Evolutionary conservation across 352 stramenopile genomes (phyloP).

Genomic region (Pythium myriotylum): DNA sequence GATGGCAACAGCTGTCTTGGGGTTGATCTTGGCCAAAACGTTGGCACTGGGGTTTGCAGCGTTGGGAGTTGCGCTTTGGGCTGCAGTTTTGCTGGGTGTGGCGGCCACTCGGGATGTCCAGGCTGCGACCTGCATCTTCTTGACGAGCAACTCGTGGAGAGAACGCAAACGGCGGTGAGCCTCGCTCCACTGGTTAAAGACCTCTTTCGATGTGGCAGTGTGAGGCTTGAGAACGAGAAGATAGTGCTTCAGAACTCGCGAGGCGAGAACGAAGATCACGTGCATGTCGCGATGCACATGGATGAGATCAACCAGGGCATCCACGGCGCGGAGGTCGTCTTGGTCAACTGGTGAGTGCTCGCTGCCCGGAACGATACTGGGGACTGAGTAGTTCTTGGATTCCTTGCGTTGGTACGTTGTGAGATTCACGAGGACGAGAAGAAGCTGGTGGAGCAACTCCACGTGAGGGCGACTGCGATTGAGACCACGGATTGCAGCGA

Average conservation of each 20-base stretch:
- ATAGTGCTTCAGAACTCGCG: conserved; percentile 65
- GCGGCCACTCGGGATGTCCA: conserved; percentile 22
- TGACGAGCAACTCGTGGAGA: conserved; percentile 53
- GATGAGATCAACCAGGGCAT: conserved; percentile 93
- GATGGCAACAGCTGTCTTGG: conserved; percentile 57
- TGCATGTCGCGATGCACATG: conserved; percentile 94
- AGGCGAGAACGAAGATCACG: conserved; percentile 74
- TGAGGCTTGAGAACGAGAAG: conserved; percentile 33
- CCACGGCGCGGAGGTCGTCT: conserved; percentile 68
- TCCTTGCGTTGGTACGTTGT: conserved; percentile 63
- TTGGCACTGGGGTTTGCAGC: conserved; percentile 42
- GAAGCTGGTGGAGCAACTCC: conserved; percentile 90
- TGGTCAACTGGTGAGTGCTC: conserved; percentile 34
- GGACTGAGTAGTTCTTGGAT: conserved; percentile 44
- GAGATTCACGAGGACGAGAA: conserved; percentile 89
- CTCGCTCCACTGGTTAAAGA: conserved; percentile 51
- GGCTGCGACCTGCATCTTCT: conserved; percentile 63
- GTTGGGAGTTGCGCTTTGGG: neutral
- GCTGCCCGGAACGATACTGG: conserved; percentile 9
- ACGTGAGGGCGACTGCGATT: conserved; percentile 96
- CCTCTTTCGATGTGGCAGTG: conserved; percentile 15
- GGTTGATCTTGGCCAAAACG: conserved; percentile 71
- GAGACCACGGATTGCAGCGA: conserved; percentile 90
- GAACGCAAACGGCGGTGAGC: conserved; percentile 49
- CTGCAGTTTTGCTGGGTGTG: conserved; percentile 15